These are phyloP conservation scores for Diplotaxis tenuifolia DNA, from an alignment of 345 rosid genomes.

Conservation along the genomic window DNA sequence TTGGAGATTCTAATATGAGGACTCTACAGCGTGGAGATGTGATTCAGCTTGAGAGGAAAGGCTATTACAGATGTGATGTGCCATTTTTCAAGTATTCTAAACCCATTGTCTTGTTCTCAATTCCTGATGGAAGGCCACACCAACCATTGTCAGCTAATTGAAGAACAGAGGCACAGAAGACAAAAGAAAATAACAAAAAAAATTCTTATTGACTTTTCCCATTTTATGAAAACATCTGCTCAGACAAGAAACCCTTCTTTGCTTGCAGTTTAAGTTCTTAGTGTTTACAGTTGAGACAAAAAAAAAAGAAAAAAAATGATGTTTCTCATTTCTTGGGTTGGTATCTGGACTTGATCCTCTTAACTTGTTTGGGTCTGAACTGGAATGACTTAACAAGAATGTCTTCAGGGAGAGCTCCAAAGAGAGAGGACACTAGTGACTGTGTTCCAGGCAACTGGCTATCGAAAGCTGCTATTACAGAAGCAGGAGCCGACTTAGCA, in stretches of 20 bases:
- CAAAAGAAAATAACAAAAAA: no score
- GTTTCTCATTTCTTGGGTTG: slow-evolving; percentile 40
- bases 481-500: slow-evolving; percentile 34
- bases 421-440: slow-evolving; percentile 42
- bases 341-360: slow-evolving; percentile 46
- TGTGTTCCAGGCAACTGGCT: slow-evolving; percentile 63
- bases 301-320: neutral
- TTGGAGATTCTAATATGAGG: slow-evolving; percentile 88
- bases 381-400: slow-evolving; percentile 47
- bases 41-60: slow-evolving; percentile 90
- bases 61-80: slow-evolving; percentile 82
- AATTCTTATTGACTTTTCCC: no score
- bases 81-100: slow-evolving; percentile 66
- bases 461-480: slow-evolving; percentile 51
- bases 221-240: no score
- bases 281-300: slow-evolving; percentile 6
- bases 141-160: slow-evolving; percentile 15
- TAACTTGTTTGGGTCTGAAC: slow-evolving; percentile 41
- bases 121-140: slow-evolving; percentile 67
- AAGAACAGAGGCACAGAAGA: neutral
- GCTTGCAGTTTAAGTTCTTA: neutral
- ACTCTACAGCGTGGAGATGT: slow-evolving; percentile 62
- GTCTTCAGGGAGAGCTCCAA: slow-evolving; percentile 48
- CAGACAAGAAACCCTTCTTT: neutral
- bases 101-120: slow-evolving; percentile 64